A percentile compares a stretch with the other conserved stretches of the same genome.
These are phyloP conservation scores for Xylariaceae sp. DNA, from an alignment of 2,329 filamentous ascomycete genomes.

Conservation along the genomic window DNA sequence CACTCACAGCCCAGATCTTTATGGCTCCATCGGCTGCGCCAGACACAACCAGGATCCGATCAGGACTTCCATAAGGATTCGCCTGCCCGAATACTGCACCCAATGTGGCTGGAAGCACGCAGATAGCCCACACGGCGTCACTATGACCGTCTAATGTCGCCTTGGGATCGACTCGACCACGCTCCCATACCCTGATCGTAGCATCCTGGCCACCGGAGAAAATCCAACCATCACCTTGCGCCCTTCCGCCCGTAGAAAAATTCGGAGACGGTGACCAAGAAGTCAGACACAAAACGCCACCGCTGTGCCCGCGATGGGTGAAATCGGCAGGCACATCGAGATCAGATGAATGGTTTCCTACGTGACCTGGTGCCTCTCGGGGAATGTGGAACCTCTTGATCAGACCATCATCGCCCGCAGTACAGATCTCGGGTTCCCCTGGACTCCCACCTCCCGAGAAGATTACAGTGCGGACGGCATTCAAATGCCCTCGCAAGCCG, in stretches of 20 bases:
- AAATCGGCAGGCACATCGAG: conserved; percentile 91
- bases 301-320: conserved; percentile 90
- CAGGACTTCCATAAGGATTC: conserved; percentile 71
- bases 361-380: conserved; percentile 59
- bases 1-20: conserved; percentile 90
- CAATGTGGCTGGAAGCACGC: conserved; percentile 80
- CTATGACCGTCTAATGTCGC: conserved; percentile 91
- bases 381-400: conserved; percentile 98
- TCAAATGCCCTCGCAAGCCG: conserved; percentile 84
- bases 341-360: conserved; percentile 60
- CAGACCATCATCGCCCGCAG: conserved; percentile 88
- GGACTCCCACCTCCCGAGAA: conserved; percentile 96
- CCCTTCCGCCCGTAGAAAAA: conserved; percentile 83
- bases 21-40: conserved; percentile 88
- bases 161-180: conserved; percentile 90
- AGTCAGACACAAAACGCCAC: conserved; percentile 79
- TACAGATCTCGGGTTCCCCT: conserved; percentile 94
- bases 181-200: conserved; percentile 91
- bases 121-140: conserved; percentile 93
- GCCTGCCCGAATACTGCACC: conserved; percentile 75
- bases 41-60: conserved; percentile 85
- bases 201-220: conserved; percentile 96
- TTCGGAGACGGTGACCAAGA: conserved; percentile 84
- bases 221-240: conserved; percentile 92
- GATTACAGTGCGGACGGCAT: conserved; percentile 90